Conservation (phyloP, 2,329 filamentous ascomycete genomes). For the Xylaria sp. region DNA sequence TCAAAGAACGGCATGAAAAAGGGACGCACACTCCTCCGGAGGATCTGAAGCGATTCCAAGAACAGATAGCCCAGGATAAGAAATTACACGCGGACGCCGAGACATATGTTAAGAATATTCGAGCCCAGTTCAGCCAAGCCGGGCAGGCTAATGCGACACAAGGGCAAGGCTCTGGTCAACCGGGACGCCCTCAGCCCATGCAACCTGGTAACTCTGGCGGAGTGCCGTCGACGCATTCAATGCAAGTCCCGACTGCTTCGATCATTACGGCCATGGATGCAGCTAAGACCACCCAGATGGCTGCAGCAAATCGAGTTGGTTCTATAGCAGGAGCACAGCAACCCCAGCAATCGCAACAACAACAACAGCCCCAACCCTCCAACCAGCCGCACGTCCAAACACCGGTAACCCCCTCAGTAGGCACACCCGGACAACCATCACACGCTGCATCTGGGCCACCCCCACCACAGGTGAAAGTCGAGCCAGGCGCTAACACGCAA, state of each 20-base stretch:
- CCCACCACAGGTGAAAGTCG: slow-evolving; percentile 52
- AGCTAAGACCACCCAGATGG: slow-evolving; percentile 49
- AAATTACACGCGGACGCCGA: slow-evolving; percentile 43
- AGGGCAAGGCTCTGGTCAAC: slow-evolving; percentile 37
- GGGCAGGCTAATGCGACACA: slow-evolving; percentile 32
- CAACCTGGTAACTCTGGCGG: slow-evolving; percentile 39
- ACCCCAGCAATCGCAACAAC: slow-evolving; percentile 23
- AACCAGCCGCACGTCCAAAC: slow-evolving; percentile 37
- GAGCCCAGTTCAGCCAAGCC: slow-evolving; percentile 38
- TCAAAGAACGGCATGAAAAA: slow-evolving; percentile 47
- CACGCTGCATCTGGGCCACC: slow-evolving; percentile 39
- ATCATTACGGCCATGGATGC: slow-evolving; percentile 51
- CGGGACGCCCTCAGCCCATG: slow-evolving; percentile 45
- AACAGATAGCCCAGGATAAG: slow-evolving; percentile 37
- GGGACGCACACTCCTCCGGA: slow-evolving; percentile 40
- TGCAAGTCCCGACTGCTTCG: slow-evolving; percentile 50
- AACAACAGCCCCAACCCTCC: slow-evolving; percentile 16
- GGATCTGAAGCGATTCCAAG: slow-evolving; percentile 42
- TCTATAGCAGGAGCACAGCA: slow-evolving; percentile 38
- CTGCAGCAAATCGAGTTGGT: slow-evolving; percentile 40
- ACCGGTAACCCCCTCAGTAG: slow-evolving; percentile 43
- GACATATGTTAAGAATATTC: slow-evolving; percentile 42
- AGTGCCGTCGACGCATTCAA: slow-evolving; percentile 43
- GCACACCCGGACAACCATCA: slow-evolving; percentile 40
- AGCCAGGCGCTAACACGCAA: slow-evolving; percentile 49